phyloP scores from a whole-genome alignment of 2,329 filamentous ascomycete genomes.

The Neonectria ditissima region DNA sequence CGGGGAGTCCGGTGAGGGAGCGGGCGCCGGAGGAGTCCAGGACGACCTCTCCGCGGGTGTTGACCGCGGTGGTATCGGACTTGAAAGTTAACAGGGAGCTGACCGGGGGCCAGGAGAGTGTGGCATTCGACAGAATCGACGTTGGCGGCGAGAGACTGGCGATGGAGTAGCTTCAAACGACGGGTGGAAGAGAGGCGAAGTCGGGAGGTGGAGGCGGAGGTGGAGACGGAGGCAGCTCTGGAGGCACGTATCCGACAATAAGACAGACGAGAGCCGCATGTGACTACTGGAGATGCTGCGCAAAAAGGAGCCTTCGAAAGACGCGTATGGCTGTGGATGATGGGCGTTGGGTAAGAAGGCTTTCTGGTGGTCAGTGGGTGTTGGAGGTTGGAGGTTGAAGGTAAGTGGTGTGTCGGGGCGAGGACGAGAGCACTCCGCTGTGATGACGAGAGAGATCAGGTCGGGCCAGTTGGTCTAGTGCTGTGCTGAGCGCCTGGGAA shows the following conservation, averaged over 20 bases:
- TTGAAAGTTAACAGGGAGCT: conserved; percentile 36
- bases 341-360: conserved; percentile 20
- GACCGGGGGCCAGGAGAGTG: conserved; percentile 38
- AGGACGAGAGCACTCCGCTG: conserved; percentile 18
- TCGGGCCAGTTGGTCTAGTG: background rate
- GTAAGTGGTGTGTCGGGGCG: conserved; percentile 23
- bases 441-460: conserved; percentile 10
- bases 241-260: conserved; percentile 17
- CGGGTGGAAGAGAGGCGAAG: conserved; percentile 26
- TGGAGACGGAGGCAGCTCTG: conserved; percentile 36
- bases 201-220: conserved; percentile 37
- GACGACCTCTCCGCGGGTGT: conserved; percentile 55
- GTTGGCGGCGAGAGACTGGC: conserved; percentile 9
- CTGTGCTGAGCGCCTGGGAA: conserved; percentile 8
- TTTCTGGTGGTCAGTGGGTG: conserved; percentile 16
- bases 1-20: conserved; percentile 49
- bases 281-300: conserved; percentile 19
- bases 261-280: conserved; percentile 24
- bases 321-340: conserved; percentile 18
- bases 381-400: conserved; percentile 17
- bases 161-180: conserved; percentile 20
- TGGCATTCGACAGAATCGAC: conserved; percentile 29
- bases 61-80: conserved; percentile 50
- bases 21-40: conserved; percentile 54
- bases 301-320: background rate